Conservation (phyloP, 345 rosid species). For the Raphanus sativus region DNA sequence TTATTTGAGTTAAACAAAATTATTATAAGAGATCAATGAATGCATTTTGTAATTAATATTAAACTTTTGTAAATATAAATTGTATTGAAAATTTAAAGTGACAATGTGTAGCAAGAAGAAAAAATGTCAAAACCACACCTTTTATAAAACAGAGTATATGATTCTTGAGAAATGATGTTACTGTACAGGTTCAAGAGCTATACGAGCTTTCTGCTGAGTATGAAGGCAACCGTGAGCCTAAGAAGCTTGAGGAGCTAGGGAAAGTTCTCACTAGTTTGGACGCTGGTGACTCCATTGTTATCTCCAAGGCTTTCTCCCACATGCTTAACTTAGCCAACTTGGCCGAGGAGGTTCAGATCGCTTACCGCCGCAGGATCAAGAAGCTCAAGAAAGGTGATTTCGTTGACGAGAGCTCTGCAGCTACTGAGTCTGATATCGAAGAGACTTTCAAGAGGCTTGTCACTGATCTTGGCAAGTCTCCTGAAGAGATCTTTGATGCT, state of each 20-base stretch:
- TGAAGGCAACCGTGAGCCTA: conserved; percentile 72
- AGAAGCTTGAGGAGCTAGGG: conserved; percentile 89
- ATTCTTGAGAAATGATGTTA: no score
- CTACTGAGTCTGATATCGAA: conserved; percentile 94
- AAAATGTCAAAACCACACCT: no score
- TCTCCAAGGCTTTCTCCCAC: conserved; percentile 86
- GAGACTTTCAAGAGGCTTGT: conserved; percentile 94
- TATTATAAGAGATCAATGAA: no score
- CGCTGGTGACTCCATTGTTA: conserved; percentile 92
- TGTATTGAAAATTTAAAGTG: no score
- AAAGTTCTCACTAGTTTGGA: conserved; percentile 81
- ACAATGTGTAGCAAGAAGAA: no score
- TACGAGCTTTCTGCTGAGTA: conserved; percentile 96
- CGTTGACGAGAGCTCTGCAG: conserved; percentile 74
- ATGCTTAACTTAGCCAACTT: conserved; percentile 98
- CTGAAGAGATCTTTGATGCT: conserved; percentile 88
- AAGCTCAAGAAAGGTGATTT: conserved; percentile 89
- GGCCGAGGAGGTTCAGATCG: conserved; percentile 99
- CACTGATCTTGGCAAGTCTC: conserved; percentile 73
- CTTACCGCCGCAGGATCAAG: conserved; percentile 75
- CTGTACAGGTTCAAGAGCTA: conserved; percentile 81
- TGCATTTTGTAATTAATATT: no score
- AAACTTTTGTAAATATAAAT: no score
- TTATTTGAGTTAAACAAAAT: no score
- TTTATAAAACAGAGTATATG: no score